Percentiles rank a stretch among this genome's conserved stretches.
phyloP scores from a whole-genome alignment of 2,329 filamentous ascomycete species.

The Diaporthe capsici region DNA sequence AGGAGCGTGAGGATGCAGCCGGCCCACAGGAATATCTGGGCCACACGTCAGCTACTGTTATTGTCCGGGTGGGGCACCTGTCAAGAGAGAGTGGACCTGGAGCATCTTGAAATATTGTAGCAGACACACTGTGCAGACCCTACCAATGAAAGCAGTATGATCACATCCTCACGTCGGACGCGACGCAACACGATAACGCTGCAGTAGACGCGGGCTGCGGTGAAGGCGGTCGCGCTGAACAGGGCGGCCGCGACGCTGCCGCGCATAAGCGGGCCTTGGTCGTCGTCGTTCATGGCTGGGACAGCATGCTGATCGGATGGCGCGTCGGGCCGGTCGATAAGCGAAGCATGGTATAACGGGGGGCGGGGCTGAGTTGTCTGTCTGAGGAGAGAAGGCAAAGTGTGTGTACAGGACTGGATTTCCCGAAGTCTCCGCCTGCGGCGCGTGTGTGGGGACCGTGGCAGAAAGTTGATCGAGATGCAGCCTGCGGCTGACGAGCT shows the following conservation, averaged over 20 bases:
- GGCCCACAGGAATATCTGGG: not conserved
- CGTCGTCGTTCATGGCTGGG: slow-evolving; percentile 6
- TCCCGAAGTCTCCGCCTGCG: not conserved
- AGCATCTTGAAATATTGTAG: no score
- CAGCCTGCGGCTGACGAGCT: not conserved
- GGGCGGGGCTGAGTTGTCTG: not conserved
- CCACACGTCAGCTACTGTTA: not conserved
- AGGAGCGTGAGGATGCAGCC: not conserved
- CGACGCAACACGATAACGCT: not conserved
- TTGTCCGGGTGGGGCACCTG: not conserved
- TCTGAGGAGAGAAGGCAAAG: not conserved
- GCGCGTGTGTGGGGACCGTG: not conserved
- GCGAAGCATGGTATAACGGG: not conserved
- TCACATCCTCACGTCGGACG: not conserved
- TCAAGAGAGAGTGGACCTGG: not conserved
- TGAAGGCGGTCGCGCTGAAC: slow-evolving; percentile 10
- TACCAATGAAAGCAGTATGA: not conserved
- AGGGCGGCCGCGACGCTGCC: slow-evolving; percentile 25
- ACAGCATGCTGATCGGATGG: not conserved
- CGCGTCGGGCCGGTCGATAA: slow-evolving; percentile 22
- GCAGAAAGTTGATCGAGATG: not conserved
- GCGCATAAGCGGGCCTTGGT: slow-evolving; percentile 13
- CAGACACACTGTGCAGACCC: not conserved
- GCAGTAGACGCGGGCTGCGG: slow-evolving; percentile 13
- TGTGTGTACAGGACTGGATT: not conserved